Evolutionary conservation across 2,329 filamentous ascomycete species (phyloP).

Genomic region (Neofusicoccum sp.): DNA sequence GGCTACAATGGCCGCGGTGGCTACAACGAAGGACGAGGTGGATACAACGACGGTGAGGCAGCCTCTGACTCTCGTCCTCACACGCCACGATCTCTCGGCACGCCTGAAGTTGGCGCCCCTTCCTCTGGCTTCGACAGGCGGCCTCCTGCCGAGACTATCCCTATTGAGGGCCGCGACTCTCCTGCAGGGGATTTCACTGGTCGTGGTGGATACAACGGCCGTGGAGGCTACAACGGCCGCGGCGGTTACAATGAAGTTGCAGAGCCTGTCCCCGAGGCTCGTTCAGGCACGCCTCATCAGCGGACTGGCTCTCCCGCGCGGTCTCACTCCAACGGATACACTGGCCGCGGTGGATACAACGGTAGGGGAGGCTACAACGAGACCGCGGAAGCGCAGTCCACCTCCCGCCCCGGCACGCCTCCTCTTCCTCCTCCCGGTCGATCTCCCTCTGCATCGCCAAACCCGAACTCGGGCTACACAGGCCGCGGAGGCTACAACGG

Average conservation of each 20-base stretch:
- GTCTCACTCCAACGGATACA: constrained; percentile 25
- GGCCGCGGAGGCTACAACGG: constrained; percentile 36
- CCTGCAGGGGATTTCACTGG: constrained; percentile 26
- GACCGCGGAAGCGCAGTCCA: not conserved
- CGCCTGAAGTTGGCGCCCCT: not conserved
- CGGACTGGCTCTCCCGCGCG: constrained; percentile 1
- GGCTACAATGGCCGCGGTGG: constrained; percentile 35
- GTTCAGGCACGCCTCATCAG: not conserved
- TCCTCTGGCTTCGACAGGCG: constrained; percentile 13
- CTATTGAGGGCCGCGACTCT: constrained; percentile 7
- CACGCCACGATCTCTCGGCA: constrained; percentile 4
- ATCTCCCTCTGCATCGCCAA: constrained; percentile 4
- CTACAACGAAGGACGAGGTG: constrained; percentile 30
- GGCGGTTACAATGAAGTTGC: constrained; percentile 26
- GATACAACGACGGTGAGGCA: constrained; percentile 25
- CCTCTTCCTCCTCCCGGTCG: not conserved
- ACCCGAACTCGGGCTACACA: constrained; percentile 21
- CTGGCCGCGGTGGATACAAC: constrained; percentile 38
- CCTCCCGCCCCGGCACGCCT: constrained; percentile 3
- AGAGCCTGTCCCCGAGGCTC: not conserved
- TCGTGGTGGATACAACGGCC: constrained; percentile 34
- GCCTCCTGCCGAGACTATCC: constrained; percentile 2
- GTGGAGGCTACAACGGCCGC: constrained; percentile 35
- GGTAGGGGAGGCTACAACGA: constrained; percentile 25
- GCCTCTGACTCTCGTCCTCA: not conserved